Base-by-base conservation (phyloP, 148 eudicot species). In the Polygonum aviculare region DNA sequence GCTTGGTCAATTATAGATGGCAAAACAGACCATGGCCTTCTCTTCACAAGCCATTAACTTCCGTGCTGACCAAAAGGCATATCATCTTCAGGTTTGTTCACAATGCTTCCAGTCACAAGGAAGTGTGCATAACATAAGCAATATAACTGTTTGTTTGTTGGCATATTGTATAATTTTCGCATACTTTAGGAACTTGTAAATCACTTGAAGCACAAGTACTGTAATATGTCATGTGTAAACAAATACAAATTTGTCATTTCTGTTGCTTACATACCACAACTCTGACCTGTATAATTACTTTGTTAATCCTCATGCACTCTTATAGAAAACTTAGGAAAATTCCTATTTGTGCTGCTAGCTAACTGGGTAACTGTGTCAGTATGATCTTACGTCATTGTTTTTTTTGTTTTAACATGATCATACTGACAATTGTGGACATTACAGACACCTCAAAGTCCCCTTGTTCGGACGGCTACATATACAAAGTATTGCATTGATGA, bases 401-500 rank as follows among this genome's bases (percentile, higher is more conserved):
- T 33, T 65, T 33, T 16, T 26, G 69, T 2, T 19, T n/a, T 65
- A 15, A 33, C 40, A 14, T 65, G 19, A 26, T 22, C 35, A 59
- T 59, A 59, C 55, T 16, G 63, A 57, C 21, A 57, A 21, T n/a
- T 67, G 33, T 41, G 77, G 76, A 52, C 9, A 48, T 72, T 18
- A 51, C 96, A 94, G 98, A 94, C 98, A 77, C 98, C 98, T 75
- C 98, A 94, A 80, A 89, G 90, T 73, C 98, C 98, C 12, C 87
- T 94, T 80, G 97, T 92, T 54, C 91, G 91, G 72, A 94, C 98
- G 49, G 81, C 80, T 71, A 55, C 93, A 36, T 90, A 94, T 78
- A 77, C 83, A 7, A 87, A 90, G 81, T 94, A 90, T 82, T 79
- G 83, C 78, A 65, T 92, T 11, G 97, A 94, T 59, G 96, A 95